Conservation (phyloP, 2,329 filamentous ascomycete species). For the Colletotrichum euphorbiae region DNA sequence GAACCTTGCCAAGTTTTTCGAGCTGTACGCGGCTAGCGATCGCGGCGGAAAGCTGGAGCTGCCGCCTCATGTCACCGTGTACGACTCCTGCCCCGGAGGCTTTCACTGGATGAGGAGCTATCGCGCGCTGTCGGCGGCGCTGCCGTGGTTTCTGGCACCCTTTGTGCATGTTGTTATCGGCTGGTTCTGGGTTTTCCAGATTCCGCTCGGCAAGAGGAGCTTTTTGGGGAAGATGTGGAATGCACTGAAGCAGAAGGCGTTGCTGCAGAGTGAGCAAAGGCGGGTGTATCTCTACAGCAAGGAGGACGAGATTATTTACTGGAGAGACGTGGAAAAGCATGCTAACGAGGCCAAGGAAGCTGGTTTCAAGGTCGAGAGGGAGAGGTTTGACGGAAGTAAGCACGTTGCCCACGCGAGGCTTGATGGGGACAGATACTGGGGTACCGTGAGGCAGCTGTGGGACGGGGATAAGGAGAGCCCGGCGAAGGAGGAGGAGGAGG, state of each 20-base stretch:
- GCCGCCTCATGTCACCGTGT: constrained; percentile 57
- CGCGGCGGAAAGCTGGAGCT: constrained; percentile 44
- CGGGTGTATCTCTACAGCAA: constrained; percentile 65
- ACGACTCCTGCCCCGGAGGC: constrained; percentile 63
- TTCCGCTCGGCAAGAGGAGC: constrained; percentile 46
- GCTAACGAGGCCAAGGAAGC: constrained; percentile 53
- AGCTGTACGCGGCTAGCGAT: constrained; percentile 46
- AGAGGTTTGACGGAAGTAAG: constrained; percentile 58
- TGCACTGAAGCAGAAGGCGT: constrained; percentile 51
- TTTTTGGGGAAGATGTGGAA: constrained; percentile 50
- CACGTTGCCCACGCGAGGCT: constrained; percentile 64
- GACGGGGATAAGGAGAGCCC: constrained; percentile 42
- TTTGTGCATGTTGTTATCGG: constrained; percentile 51
- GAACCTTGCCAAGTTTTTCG: constrained; percentile 54
- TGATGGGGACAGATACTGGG: constrained; percentile 64
- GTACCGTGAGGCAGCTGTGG: constrained; percentile 60
- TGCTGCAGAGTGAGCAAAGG: constrained; percentile 53
- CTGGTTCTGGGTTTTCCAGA: constrained; percentile 47
- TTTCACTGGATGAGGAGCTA: constrained; percentile 54
- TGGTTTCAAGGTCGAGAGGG: constrained; percentile 57
- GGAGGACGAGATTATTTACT: constrained; percentile 60
- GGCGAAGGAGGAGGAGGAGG: not conserved
- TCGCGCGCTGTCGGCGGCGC: constrained; percentile 51
- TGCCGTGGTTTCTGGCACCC: constrained; percentile 50
- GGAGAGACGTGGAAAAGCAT: constrained; percentile 61